A percentile compares a stretch with the other conserved stretches of the same genome.
phyloP scores from a whole-genome alignment of 139 green algal species.

The Marvania coccoides region DNA sequence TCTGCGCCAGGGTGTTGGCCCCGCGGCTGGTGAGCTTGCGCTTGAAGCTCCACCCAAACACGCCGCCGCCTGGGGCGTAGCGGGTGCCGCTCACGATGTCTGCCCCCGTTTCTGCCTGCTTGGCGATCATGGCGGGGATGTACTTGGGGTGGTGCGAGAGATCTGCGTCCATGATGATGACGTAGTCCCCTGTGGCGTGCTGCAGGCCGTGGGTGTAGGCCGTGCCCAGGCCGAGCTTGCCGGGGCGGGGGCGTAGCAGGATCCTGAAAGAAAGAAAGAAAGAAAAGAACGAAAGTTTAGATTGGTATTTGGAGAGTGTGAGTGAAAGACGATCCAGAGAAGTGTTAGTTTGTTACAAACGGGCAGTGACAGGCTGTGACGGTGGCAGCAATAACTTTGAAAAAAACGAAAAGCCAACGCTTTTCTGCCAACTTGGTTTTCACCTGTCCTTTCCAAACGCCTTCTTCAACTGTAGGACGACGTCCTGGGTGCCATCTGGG shows the following conservation, averaged over 20 bases:
- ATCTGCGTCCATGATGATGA: conserved; percentile 97
- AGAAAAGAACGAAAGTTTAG: neutral
- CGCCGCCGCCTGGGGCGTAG: conserved; percentile 71
- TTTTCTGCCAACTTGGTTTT: neutral
- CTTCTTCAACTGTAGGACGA: conserved; percentile 52
- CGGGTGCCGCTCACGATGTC: conserved; percentile 89
- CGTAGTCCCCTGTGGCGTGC: conserved; percentile 57
- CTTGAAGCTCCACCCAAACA: conserved; percentile 81
- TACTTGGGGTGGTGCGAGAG: conserved; percentile 91
- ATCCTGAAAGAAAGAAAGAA: conserved; percentile 26
- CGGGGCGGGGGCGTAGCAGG: conserved; percentile 43
- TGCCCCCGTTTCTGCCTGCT: conserved; percentile 47
- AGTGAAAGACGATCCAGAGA: neutral
- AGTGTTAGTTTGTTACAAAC: no score
- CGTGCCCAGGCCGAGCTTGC: conserved; percentile 79
- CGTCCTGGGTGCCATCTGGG: conserved; percentile 84
- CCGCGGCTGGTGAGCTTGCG: conserved; percentile 86
- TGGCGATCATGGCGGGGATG: conserved; percentile 42
- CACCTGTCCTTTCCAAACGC: conserved; percentile 52
- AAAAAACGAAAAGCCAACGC: neutral
- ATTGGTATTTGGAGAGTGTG: neutral
- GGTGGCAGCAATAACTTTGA: neutral
- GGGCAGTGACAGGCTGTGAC: no score
- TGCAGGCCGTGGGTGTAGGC: conserved; percentile 69
- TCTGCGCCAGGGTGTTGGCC: conserved; percentile 83